These are phyloP conservation scores for Linnemannia elongata DNA, from an alignment of 192 early-diverging fungal species.

Conservation along the genomic window DNA sequence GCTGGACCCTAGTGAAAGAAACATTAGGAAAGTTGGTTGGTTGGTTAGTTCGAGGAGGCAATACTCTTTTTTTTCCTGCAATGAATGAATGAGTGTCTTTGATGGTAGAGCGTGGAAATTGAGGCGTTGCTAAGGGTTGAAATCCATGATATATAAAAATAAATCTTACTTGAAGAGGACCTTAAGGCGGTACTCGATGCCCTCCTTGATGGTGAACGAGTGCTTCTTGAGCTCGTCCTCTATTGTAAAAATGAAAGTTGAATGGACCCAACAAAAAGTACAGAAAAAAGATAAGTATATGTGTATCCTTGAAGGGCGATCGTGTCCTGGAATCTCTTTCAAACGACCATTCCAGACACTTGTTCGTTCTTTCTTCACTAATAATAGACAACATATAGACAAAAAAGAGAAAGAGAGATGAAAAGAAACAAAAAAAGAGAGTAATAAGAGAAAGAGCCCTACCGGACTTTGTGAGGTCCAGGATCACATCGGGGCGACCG, in stretches of 20 bases:
- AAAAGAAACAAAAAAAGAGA: conserved; percentile 1
- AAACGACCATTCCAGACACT: neutral
- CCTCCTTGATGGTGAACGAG: conserved; percentile 95
- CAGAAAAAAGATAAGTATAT: neutral
- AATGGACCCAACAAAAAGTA: conserved; percentile 6
- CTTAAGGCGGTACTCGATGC: conserved; percentile 93
- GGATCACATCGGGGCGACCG: conserved; percentile 80
- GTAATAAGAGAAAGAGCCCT: conserved; percentile 24
- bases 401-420: neutral
- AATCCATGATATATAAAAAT: neutral
- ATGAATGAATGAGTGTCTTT: neutral
- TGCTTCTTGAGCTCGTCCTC: conserved; percentile 78
- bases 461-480: conserved; percentile 85
- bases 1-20: conserved; percentile 73
- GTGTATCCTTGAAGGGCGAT: neutral
- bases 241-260: conserved; percentile 26
- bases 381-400: neutral
- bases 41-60: neutral
- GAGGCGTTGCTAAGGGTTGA: neutral
- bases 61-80: neutral
- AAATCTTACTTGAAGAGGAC: conserved; percentile 83
- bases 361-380: neutral
- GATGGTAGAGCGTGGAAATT: neutral
- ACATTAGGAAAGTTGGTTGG: neutral
- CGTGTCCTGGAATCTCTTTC: neutral